These are phyloP conservation scores for Annulohypoxylon bovei DNA, from an alignment of 495 filamentous ascomycete species.

Conservation along the genomic window DNA sequence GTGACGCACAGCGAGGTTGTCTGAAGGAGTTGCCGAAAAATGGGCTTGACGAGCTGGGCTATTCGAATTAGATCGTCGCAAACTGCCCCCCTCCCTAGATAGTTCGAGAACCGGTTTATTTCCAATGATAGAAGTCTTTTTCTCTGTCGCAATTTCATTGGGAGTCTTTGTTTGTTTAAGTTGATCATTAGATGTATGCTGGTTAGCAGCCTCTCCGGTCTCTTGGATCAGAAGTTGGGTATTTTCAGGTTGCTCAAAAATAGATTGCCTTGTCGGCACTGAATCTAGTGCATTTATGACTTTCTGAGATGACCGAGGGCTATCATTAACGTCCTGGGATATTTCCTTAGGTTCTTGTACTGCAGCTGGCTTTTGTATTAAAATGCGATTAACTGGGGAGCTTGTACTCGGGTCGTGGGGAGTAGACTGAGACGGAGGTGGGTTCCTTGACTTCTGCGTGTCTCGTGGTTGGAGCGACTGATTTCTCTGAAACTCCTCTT, in stretches of 20 bases:
- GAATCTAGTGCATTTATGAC: slow-evolving; percentile 46
- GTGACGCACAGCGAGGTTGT: slow-evolving; percentile 70
- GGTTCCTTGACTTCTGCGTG: slow-evolving; percentile 9
- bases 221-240: background rate
- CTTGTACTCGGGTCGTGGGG: background rate
- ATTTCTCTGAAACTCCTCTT: background rate
- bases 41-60: slow-evolving; percentile 70
- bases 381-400: slow-evolving; percentile 18
- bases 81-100: slow-evolving; percentile 15
- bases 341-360: slow-evolving; percentile 68
- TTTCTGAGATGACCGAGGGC: slow-evolving; percentile 24
- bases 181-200: background rate
- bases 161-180: background rate
- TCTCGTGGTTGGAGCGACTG: slow-evolving; percentile 12
- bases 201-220: background rate
- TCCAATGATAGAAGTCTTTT: slow-evolving; percentile 9
- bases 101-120: slow-evolving; percentile 41
- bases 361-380: slow-evolving; percentile 68
- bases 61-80: slow-evolving; percentile 47
- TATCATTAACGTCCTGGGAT: slow-evolving; percentile 46
- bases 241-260: slow-evolving; percentile 23
- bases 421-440: background rate
- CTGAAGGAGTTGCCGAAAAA: slow-evolving; percentile 66
- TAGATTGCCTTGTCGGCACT: slow-evolving; percentile 46
- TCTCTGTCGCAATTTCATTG: slow-evolving; percentile 9